These are phyloP conservation scores for Tagetes erecta DNA, from an alignment of 129 eudicot species.

Conservation along the genomic window DNA sequence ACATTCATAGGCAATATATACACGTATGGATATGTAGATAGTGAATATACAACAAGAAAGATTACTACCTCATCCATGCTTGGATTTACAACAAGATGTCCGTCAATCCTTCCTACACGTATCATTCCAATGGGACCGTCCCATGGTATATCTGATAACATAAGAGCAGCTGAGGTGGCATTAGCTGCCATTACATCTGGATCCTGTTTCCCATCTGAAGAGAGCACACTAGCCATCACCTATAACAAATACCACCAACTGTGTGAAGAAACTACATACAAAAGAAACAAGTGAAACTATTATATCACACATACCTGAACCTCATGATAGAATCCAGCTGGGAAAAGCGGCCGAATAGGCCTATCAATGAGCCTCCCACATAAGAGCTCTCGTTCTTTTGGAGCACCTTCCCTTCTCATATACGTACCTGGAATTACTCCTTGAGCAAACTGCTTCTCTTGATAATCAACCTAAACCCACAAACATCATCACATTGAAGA, in stretches of 20 bases:
- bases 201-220: conserved; percentile 97
- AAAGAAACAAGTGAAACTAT: not conserved
- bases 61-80: conserved; percentile 95
- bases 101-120: conserved; percentile 83
- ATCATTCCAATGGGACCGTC: conserved; percentile 96
- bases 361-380: conserved; percentile 94
- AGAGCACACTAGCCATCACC: conserved; percentile 95
- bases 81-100: conserved; percentile 83
- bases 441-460: conserved; percentile 98
- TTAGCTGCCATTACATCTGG: conserved; percentile 99
- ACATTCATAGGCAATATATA: too few species aligned
- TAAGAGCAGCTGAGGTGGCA: conserved; percentile 97
- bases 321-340: conserved; percentile 91
- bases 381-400: conserved; percentile 79
- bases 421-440: conserved; percentile 89
- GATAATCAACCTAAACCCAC: conserved; percentile 78
- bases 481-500: not conserved
- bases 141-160: conserved; percentile 98
- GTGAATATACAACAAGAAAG: not conserved
- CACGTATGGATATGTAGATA: not conserved
- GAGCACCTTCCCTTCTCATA: conserved; percentile 90
- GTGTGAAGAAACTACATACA: not conserved
- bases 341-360: conserved; percentile 94
- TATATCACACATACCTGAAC: conserved; percentile 49
- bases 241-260: conserved; percentile 22